Conservation (phyloP, 2,329 filamentous ascomycete species). For the Diaporthe vaccinii region DNA sequence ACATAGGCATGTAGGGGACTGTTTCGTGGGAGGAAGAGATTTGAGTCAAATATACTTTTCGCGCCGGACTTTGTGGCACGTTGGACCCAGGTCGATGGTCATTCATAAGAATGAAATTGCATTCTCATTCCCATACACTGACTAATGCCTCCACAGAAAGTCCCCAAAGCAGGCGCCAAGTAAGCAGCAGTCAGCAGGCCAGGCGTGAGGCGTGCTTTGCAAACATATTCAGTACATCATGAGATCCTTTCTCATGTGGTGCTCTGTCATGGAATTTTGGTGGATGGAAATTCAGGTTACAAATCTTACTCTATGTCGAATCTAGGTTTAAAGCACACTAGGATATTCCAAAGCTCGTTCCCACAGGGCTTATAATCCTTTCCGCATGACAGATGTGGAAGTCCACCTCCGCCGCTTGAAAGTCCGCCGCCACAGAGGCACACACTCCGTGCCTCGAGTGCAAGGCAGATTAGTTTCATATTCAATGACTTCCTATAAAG, state of each 20-base stretch:
- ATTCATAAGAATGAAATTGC: too few species aligned
- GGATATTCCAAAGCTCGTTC: neutral
- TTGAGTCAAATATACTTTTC: neutral
- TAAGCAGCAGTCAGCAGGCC: neutral
- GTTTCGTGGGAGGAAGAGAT: neutral
- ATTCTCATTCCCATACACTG: too few species aligned
- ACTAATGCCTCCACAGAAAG: neutral
- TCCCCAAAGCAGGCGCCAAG: neutral
- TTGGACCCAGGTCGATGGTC: neutral
- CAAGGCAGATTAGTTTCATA: neutral
- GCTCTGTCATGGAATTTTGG: neutral
- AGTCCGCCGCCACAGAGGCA: neutral
- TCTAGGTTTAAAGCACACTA: too few species aligned
- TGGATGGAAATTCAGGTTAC: neutral
- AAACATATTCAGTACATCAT: neutral
- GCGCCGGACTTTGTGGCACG: neutral
- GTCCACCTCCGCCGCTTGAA: slow-evolving; percentile 11
- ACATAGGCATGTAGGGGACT: rapidly evolving
- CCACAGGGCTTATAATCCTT: neutral
- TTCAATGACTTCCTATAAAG: neutral
- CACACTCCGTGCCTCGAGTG: neutral
- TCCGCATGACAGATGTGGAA: neutral
- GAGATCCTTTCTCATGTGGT: too few species aligned
- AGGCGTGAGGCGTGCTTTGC: neutral
- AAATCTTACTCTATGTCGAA: rapidly evolving